A percentile compares a stretch with the other conserved stretches of the same genome.
These are phyloP conservation scores for Phoenix dactylifera DNA, from an alignment of 176 grass and related monocot species.

Conservation along the genomic window DNA sequence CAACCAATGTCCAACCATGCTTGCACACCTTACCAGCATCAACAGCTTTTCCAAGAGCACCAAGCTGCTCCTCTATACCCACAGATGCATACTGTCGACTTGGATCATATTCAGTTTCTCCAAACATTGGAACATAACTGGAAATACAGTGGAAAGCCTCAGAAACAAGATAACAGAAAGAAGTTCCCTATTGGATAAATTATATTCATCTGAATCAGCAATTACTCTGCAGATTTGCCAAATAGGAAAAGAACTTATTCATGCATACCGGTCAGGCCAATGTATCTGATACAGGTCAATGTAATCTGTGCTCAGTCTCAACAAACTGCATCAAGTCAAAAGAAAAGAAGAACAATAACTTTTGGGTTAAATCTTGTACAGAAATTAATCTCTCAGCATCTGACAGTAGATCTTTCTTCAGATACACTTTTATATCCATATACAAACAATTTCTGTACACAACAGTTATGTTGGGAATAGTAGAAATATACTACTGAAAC, in stretches of 20 bases:
- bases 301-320: conserved; percentile 54
- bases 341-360: background rate
- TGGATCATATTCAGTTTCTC: conserved; percentile 64
- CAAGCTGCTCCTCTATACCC: conserved; percentile 64
- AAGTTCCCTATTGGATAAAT: background rate
- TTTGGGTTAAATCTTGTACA: background rate
- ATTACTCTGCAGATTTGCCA: no score
- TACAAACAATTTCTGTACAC: no score
- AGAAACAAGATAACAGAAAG: background rate
- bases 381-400: no score
- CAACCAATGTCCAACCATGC: conserved; percentile 3
- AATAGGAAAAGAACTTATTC: conserved; percentile 1
- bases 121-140: conserved; percentile 97
- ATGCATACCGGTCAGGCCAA: conserved; percentile 81
- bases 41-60: conserved; percentile 65
- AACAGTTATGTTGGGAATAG: no score
- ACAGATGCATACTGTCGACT: conserved; percentile 49
- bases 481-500: no score
- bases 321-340: conserved; percentile 38
- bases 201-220: no score
- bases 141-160: background rate
- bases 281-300: conserved; percentile 98
- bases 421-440: no score
- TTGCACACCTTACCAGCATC: conserved; percentile 57
- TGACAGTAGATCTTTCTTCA: no score